A percentile compares a stretch with the other conserved stretches of the same genome.
phyloP scores from a whole-genome alignment of 441 rosid species.

The Omphalea diandra region DNA sequence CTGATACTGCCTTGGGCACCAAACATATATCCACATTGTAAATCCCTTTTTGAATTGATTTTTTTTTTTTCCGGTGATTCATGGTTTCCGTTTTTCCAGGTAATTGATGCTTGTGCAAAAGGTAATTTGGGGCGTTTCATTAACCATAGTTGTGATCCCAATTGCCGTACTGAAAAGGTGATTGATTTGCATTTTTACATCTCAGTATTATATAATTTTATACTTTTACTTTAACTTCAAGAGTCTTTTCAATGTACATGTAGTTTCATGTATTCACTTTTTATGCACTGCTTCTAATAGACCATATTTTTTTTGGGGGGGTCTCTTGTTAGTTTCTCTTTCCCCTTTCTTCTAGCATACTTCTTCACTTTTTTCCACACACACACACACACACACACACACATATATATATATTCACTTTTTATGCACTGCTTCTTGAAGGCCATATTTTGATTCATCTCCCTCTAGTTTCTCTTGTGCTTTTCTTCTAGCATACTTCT shows the following conservation, averaged over 20 bases:
- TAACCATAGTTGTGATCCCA: conserved; percentile 98
- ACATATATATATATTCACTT: neutral
- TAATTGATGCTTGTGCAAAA: conserved; percentile 92
- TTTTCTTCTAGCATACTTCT: neutral
- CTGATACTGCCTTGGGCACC: neutral
- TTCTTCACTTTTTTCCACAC: neutral
- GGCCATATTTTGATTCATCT: neutral
- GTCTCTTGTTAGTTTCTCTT: neutral
- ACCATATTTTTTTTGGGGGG: neutral
- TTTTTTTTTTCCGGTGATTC: conserved; percentile 1
- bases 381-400: no score
- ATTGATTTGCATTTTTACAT: neutral
- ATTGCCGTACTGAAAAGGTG: conserved; percentile 99
- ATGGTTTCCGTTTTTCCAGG: conserved; percentile 52
- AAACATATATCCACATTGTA: neutral
- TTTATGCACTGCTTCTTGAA: neutral
- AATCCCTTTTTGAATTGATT: neutral
- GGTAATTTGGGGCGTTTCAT: conserved; percentile 98
- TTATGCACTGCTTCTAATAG: neutral
- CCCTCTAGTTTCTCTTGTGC: neutral
- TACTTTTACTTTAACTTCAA: neutral
- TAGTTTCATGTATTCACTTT: neutral
- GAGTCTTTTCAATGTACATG: neutral
- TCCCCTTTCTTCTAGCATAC: neutral
- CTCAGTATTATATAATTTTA: neutral